Percentiles rank a stretch among this genome's conserved stretches.
These are phyloP conservation scores for Trichothecium sympodiale DNA, from an alignment of 2,329 filamentous ascomycete genomes.

Conservation along the genomic window DNA sequence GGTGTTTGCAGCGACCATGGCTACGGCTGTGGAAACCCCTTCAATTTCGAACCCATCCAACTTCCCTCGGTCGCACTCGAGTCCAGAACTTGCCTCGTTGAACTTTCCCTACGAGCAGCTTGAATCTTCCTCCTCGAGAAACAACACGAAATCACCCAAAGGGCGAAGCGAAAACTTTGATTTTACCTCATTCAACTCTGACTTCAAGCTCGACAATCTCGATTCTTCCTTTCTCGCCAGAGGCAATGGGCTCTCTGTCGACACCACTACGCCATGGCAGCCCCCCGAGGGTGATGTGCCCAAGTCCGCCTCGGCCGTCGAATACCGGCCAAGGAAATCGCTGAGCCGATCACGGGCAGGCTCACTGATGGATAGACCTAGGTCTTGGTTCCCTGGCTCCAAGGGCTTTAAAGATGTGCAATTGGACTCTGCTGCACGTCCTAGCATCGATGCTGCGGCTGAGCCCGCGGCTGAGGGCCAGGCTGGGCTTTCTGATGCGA, in stretches of 20 bases:
- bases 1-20: constrained; percentile 23
- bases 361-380: constrained; percentile 36
- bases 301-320: neutral
- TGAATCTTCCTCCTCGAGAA: constrained; percentile 2
- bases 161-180: constrained; percentile 30
- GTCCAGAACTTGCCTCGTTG: constrained; percentile 18
- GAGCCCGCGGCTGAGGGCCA: too few species aligned
- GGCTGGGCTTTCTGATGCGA: neutral
- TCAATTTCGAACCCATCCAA: constrained; percentile 7
- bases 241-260: constrained; percentile 22
- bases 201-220: constrained; percentile 37
- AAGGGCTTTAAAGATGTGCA: constrained; percentile 22
- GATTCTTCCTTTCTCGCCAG: constrained; percentile 32
- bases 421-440: neutral
- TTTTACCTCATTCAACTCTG: constrained; percentile 41
- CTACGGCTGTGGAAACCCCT: constrained; percentile 22
- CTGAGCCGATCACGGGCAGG: constrained; percentile 26
- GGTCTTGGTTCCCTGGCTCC: constrained; percentile 40
- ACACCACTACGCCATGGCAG: constrained; percentile 8
- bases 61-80: constrained; percentile 23
- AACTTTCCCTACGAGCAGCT: constrained; percentile 5
- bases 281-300: neutral
- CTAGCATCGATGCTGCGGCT: too few species aligned
- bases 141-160: constrained; percentile 12
- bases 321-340: constrained; percentile 5